A percentile compares a stretch with the other conserved stretches of the same genome.
These are phyloP conservation scores for Spathaspora boniae DNA, from an alignment of 805 yeast species.

Conservation along the genomic window DNA sequence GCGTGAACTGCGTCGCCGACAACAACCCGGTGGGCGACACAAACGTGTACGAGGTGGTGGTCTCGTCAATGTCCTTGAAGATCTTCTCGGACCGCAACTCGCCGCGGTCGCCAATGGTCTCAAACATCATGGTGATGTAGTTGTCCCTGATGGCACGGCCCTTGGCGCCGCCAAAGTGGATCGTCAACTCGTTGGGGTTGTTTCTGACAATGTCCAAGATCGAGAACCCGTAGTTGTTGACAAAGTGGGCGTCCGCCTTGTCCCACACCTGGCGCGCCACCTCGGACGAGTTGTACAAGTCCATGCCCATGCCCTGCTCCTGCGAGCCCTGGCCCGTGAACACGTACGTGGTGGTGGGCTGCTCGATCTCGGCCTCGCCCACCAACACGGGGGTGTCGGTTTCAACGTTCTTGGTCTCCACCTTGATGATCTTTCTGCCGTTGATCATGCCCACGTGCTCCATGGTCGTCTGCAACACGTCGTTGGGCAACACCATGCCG, in stretches of 20 bases:
- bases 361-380: slow-evolving; percentile 99
- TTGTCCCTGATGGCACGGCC: slow-evolving; percentile 94
- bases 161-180: slow-evolving; percentile 96
- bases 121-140: slow-evolving; percentile 96
- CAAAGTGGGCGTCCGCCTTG: slow-evolving; percentile 91
- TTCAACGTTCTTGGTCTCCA: slow-evolving; percentile 80
- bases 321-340: slow-evolving; percentile 99
- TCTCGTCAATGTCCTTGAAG: slow-evolving; percentile 84
- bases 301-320: slow-evolving; percentile 99
- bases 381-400: slow-evolving; percentile 72
- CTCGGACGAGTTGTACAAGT: slow-evolving; percentile 81
- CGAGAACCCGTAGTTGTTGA: slow-evolving; percentile 93
- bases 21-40: slow-evolving; percentile 90
- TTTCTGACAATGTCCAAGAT: slow-evolving; percentile 91
- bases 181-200: slow-evolving; percentile 93
- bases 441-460: slow-evolving; percentile 99
- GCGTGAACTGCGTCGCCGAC: slow-evolving; percentile 98
- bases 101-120: slow-evolving; percentile 85
- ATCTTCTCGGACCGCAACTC: slow-evolving; percentile 86
- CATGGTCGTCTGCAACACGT: slow-evolving; percentile 76
- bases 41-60: slow-evolving; percentile 83
- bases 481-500: slow-evolving; percentile 98
- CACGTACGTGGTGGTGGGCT: slow-evolving; percentile 93
- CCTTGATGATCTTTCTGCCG: slow-evolving; percentile 95
- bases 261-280: slow-evolving; percentile 98